A percentile compares a stretch with the other conserved stretches of the same genome.
Conservation (phyloP, 78 protist genomes). For the Dictyostelium capitatum region DNA sequence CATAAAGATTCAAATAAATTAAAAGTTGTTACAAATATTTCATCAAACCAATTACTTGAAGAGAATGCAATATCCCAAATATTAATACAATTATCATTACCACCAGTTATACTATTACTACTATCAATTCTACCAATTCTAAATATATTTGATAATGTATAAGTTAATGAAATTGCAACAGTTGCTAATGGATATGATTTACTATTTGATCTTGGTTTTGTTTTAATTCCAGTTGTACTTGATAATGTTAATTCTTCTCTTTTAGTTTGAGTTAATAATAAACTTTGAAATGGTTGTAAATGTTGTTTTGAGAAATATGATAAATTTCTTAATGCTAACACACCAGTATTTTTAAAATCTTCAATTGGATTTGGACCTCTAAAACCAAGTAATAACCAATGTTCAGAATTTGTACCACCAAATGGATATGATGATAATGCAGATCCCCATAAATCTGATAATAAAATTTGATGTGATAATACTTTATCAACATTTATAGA, state of each 20-base stretch:
- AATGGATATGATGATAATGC: conserved; percentile 41
- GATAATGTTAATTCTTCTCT: conserved; percentile 14
- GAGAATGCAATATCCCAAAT: conserved; percentile 54
- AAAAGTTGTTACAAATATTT: conserved; percentile 50
- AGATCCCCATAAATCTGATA: conserved; percentile 58
- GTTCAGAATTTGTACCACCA: conserved; percentile 31
- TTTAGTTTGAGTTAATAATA: conserved; percentile 37
- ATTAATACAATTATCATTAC: too few relatives aligned
- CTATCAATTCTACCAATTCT: conserved; percentile 40
- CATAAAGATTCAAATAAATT: conserved; percentile 65
- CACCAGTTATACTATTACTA: neutral
- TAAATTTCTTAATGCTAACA: conserved; percentile 41
- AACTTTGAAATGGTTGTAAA: conserved; percentile 31
- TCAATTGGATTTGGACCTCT: conserved; percentile 69
- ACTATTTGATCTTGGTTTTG: conserved; percentile 36
- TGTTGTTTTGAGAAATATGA: conserved; percentile 54
- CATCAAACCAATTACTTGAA: conserved; percentile 69
- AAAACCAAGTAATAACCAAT: conserved; percentile 70
- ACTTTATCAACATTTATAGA: conserved; percentile 28
- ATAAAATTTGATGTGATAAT: conserved; percentile 38
- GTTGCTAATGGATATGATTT: conserved; percentile 73
- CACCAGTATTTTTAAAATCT: conserved; percentile 55
- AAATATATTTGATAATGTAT: conserved; percentile 37
- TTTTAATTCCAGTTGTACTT: too few relatives aligned
- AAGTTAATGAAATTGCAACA: conserved; percentile 30